phyloP scores from a whole-genome alignment of 208 protist genomes.

The Leishmania major region DNA sequence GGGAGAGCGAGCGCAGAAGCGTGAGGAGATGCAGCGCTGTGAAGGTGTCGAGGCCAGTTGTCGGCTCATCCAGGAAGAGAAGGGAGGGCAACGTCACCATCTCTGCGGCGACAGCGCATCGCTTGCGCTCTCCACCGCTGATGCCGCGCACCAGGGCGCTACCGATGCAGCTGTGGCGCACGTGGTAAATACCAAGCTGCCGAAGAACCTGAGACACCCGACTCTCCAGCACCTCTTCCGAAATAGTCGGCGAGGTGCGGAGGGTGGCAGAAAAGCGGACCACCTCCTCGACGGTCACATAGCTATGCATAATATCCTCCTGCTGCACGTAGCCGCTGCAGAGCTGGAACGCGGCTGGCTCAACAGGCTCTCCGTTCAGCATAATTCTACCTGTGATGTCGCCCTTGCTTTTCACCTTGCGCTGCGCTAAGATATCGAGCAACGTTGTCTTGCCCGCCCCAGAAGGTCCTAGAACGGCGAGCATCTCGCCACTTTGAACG shows the following conservation, averaged over 20 bases:
- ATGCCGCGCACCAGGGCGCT: conserved; percentile 55
- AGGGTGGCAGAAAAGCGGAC: conserved; percentile 70
- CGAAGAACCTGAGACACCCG: conserved; percentile 24
- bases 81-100: conserved; percentile 63
- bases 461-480: conserved; percentile 79
- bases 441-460: conserved; percentile 82
- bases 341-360: conserved; percentile 36
- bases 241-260: conserved; percentile 41
- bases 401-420: conserved; percentile 28
- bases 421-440: conserved; percentile 72
- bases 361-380: conserved; percentile 49
- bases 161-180: conserved; percentile 52
- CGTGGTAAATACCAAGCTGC: conserved; percentile 57
- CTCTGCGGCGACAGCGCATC: conserved; percentile 67
- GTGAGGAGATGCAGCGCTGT: conserved; percentile 64
- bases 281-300: conserved; percentile 72
- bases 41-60: conserved; percentile 88
- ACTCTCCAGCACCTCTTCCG: conserved; percentile 14
- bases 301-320: conserved; percentile 72
- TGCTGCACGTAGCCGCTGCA: conserved; percentile 81
- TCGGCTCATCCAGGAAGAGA: conserved; percentile 83
- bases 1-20: conserved; percentile 49
- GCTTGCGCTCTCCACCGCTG: conserved; percentile 81
- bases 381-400: conserved; percentile 38
- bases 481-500: conserved; percentile 60